Evolutionary conservation across 768 basidiomycete genomes (phyloP), one percentile per base, ranked within the genome.

Genomic region (Hortiboletus campestris): DNA sequence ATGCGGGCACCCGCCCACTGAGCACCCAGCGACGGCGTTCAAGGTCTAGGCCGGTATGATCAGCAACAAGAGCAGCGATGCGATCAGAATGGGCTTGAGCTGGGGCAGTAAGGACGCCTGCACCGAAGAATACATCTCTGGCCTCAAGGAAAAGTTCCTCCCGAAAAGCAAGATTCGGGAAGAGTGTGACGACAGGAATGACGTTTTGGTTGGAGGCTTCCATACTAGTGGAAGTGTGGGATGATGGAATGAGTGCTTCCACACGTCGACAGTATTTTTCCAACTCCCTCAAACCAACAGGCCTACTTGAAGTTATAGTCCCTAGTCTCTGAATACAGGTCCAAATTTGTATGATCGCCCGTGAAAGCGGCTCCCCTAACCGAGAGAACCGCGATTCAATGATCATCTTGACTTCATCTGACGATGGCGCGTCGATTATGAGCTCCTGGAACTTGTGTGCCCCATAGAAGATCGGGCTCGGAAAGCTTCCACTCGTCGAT

Each of bases 141-240:
- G 91, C 91, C 66, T 94, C 91, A 40, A 92, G 76, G 63, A 87
- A 94, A 31, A 98, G 84, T 49, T 94, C 92, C 70, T 98, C 95
- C 40, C 94, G 85, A 2, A 95, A 67, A 0, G 80, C 72, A 5
- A 88, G 84, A 65, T 93, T 91, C 5, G 87, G 75, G 62, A 93
- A 84, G 43, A 87, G 63, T 14, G 72, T 63, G 12, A 75, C 67
- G 8, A 86, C 66, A 3, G 75, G 65, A n/a, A 58, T 58, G 10
- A 55, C 40, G 3, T 71, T 71, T 20, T 53, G 56, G 47, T 72
- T 9, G 57, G 53, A 42, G 14, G 12, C 20, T 50, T 70, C 68
- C 20, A 79, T 51, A 48, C 80, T 77, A 75, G 81, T 78, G 13
- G 73, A 57, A 47, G 73, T 72, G 56, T 76, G 68, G 6, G 76